Base-by-base conservation (phyloP, 1,284 basidiomycete genomes). In the Kwoniella shivajii region DNA sequence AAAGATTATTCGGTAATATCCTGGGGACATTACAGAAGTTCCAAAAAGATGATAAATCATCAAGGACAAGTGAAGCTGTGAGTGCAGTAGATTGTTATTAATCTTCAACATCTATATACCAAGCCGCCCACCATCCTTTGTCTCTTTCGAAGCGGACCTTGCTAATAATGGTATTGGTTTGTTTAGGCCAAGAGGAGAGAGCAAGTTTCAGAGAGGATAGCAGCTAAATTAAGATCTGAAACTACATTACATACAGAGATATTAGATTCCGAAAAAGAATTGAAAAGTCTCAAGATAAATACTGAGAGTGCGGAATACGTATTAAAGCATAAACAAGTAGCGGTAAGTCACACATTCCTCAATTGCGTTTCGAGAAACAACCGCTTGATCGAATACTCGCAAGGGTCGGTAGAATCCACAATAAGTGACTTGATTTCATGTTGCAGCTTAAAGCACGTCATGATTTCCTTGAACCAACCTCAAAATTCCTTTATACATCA, bases 21-120 rank as follows among this genome's bases (percentile, higher is more conserved):
- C 57, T 78, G 34, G 76, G 76, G 6, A 77, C 75, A n/a, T 60
- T 78, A 46, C 69, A 74, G 46, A 67, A 73, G 57, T 78, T 78
- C 58, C 67, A 75, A 61, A 76, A 74, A 43, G 77, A 78, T 20
- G 76, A 77, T 59, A 75, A 72, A 64, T 64, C 59, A 16, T 61
- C 59, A 29, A 59, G 71, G 22, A 65, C 57, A 22, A 74, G 68
- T 49, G 72, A 73, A 48, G 73, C 73, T 43, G 76, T 77, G 47
- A 62, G 75, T 67, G n/a, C n/a, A n/a, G n/a, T n/a, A n/a, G n/a
- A n/a, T n/a, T n/a, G n/a, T n/a, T n/a, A n/a, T n/a, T n/a, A n/a
- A n/a, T 44, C 20, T 20, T 34, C 9, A 7, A 14, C 5, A n/a
- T 16, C 44, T 6, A 5, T 16, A 11, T 30, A 16, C 7, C 4